phyloP scores from a whole-genome alignment of 2,329 filamentous ascomycete genomes.

The Trichoderma lentiforme region DNA sequence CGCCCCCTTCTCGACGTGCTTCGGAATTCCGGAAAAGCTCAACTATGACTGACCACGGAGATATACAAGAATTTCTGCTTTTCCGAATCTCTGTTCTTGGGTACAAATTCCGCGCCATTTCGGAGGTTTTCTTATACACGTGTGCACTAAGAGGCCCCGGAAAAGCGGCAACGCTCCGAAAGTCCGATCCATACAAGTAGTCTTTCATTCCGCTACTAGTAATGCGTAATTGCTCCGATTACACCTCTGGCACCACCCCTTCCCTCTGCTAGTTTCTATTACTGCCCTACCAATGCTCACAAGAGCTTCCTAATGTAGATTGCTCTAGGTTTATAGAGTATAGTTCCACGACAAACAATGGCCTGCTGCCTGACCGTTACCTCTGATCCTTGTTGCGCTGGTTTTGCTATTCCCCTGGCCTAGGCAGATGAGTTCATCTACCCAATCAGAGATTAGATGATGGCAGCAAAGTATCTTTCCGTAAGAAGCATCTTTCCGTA shows the following conservation, averaged over 20 bases:
- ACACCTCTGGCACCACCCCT: background rate
- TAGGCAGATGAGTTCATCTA: background rate
- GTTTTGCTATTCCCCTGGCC: background rate
- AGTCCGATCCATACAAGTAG: background rate
- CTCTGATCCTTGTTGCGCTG: background rate
- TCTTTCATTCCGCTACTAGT: background rate
- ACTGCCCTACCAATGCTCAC: background rate
- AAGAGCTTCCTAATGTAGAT: background rate
- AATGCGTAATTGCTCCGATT: background rate
- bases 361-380: background rate
- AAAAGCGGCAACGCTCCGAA: background rate
- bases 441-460: background rate
- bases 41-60: too few relatives aligned
- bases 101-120: background rate
- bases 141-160: background rate
- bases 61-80: background rate
- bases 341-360: background rate
- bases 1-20: background rate
- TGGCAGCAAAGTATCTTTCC: background rate
- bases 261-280: background rate
- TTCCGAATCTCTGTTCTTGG: background rate
- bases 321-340: background rate
- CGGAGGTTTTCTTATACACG: background rate
- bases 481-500: too few relatives aligned
- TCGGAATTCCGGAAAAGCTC: background rate